Conservation (phyloP, 2,329 filamentous ascomycete genomes). For the Colletotrichum brevisporum region DNA sequence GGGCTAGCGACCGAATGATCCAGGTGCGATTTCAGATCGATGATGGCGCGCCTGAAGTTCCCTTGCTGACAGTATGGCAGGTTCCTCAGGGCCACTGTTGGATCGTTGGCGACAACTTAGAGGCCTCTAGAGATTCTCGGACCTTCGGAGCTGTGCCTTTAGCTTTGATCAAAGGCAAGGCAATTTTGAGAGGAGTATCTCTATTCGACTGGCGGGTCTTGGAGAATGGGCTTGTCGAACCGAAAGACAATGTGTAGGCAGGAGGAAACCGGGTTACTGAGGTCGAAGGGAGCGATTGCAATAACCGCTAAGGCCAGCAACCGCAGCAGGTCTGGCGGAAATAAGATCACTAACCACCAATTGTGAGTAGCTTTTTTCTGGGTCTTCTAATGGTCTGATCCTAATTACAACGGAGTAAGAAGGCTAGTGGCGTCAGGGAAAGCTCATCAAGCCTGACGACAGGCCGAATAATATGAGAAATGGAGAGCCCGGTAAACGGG, state of each 20-base stretch:
- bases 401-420: conserved; percentile 41
- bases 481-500: conserved; percentile 34
- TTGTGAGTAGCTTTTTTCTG: conserved; percentile 17
- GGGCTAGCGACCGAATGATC: conserved; percentile 65
- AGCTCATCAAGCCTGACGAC: conserved; percentile 35
- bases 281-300: not conserved
- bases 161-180: conserved; percentile 86
- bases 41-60: not conserved
- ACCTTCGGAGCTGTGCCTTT: conserved; percentile 89
- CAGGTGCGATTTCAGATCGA: conserved; percentile 64
- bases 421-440: conserved; percentile 29
- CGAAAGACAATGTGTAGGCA: conserved; percentile 36
- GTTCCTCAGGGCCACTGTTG: conserved; percentile 94
- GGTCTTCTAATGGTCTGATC: conserved; percentile 40
- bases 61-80: conserved; percentile 58
- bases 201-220: conserved; percentile 65
- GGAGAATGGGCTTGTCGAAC: conserved; percentile 57
- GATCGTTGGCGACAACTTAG: conserved; percentile 89
- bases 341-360: conserved; percentile 15
- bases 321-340: not conserved
- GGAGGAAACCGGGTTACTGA: not conserved
- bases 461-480: conserved; percentile 35
- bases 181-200: not conserved
- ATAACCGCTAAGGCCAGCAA: not conserved
- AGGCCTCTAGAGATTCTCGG: conserved; percentile 87